Base-by-base conservation (phyloP, 192 early-diverging fungal species). In the Mortierella alpina region DNA sequence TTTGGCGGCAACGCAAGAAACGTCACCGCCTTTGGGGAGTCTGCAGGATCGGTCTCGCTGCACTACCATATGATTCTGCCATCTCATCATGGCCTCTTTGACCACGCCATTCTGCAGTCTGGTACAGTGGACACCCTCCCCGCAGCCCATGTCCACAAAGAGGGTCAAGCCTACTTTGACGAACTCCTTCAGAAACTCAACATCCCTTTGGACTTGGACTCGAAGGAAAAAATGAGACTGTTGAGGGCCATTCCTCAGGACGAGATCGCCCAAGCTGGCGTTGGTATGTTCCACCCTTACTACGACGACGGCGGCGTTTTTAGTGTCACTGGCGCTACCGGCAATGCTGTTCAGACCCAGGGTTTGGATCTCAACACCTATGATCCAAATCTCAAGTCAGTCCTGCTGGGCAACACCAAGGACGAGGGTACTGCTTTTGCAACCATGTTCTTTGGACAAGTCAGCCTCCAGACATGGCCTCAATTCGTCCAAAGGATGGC, bases 51-150 rank as follows among this genome's bases (percentile, higher is more conserved):
- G 3, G 59, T 72, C 22, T 47, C 65, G 0, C 48, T 82, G n/a
- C 72, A 82, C 31, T 67, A 72, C 23, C 69, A 71, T 41, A 49
- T 75, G 56, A 42, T 82, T 14, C 23, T n/a, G 6, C 72, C 72
- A 5, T 8, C 67, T 0, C 66, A 69, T 54, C 46, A 42, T 9
- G 74, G 74, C 5, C 61, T 77, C 42, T 82, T 82, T 49, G 69
- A 70, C 15, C 72, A 72, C 7, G 81, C 73, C 47, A 82, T 82
- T 60, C 48, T 82, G 67, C 81, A 82, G 20, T 77, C 74, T 7
- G 66, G 74, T 2, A 65, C 68, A 1, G 55, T 64, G 12, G 13
- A 11, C 13, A 70, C 74, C 11, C 46, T 65, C 13, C 18, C 67
- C 4, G 17, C 74, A 8, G 41, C 40, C 4, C 56, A 39, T 14